Base-by-base conservation (phyloP, 2,329 filamentous ascomycete species). In the Lasiodiplodia sp. region DNA sequence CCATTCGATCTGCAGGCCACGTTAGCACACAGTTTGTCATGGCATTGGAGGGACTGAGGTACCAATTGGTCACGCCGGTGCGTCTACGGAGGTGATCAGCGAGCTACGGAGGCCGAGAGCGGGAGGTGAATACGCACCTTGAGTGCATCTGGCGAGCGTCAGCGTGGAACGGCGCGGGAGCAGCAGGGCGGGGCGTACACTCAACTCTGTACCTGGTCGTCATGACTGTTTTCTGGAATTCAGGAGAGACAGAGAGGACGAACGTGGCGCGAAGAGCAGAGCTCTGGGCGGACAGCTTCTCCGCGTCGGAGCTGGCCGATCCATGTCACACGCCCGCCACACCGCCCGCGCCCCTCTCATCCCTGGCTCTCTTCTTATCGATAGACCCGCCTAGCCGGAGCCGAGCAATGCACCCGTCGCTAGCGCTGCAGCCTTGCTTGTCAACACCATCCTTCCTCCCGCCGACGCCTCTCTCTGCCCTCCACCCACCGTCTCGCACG, bases 61-160 rank as follows among this genome's bases (percentile, higher is more conserved):
- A 94, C 93, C 75, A 97, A 89, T 79, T 97, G 94, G 79, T 97
- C 94, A 78, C 94, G 87, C 67, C 94, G 88, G 83, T 97, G 94
- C 65, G 94, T 95, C 87, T 97, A 89, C 75, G 69, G 72, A 71
- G 72, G 52, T 69, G 53, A 67, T 68, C 57, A 68, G 66, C 63
- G 56, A 21, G 44, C 44, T 53, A 18, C n/a, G 21, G 18, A 37
- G 25, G 34, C 21, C 47, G 31, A 14, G 66, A 2, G 66, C 34
- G 49, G 57, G 25, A 52, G 25, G 56, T 23, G 47, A 55, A 65
- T 28, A 76, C 82, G 71, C 76, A 88, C 87, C 84, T 90, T 90
- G 75, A 90, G 84, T 34, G 88, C 87, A 83, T 91, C 89, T 91
- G 72, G 44, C 31, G 37, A 28, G 47, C 66, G 62, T 60, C 62